Evolutionary conservation across 140 eudicot genomes (phyloP), one percentile per base, ranked within the genome.

Genomic region (Eryngium alpinum): DNA sequence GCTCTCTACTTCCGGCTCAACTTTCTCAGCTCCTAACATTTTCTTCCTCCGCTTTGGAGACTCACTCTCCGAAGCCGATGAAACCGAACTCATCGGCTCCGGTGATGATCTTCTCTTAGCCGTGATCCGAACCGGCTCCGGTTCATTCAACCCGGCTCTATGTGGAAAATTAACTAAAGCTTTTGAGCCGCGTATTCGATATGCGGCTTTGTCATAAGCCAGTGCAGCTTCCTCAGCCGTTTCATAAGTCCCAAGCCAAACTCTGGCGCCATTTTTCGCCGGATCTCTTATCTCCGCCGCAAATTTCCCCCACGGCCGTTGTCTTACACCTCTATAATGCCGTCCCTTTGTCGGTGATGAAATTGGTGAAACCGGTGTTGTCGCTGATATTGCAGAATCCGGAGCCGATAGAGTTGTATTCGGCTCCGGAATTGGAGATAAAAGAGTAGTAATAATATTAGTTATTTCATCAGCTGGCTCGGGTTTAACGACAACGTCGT

Each of bases 271-370:
- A 80, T 84, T 89, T 32, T 93, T 93, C 78, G 96, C 94, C 84
- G 97, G 97, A 71, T 91, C 96, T 81, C 97, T 82, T 22, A 93
- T 93, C 90, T 93, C 97, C 57, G 96, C 96, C 81, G 97, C 97
- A 44, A 93, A 93, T 83, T 93, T 93, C 77, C 97, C 97, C 97
- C 97, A 93, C 60, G 97, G 97, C 73, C 97, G 79, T 15, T 86
- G 96, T 81, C 97, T 71, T 18, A 93, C 97, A 7, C 97, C 97
- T 28, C 97, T 76, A 75, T 85, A 93, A 69, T 91, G 97, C 87
- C 87, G 85, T 22, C 87, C 94, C 84, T 85, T 87, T 28, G 88
- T 59, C 77, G 81, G 52, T 33, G 78, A 83, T 34, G 79, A 79
- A 70, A 70, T 83, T 33, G 78, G 84, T 34, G 79, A 79, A 70